phyloP scores from a whole-genome alignment of 257 asterid species.

The Verbena officinalis region DNA sequence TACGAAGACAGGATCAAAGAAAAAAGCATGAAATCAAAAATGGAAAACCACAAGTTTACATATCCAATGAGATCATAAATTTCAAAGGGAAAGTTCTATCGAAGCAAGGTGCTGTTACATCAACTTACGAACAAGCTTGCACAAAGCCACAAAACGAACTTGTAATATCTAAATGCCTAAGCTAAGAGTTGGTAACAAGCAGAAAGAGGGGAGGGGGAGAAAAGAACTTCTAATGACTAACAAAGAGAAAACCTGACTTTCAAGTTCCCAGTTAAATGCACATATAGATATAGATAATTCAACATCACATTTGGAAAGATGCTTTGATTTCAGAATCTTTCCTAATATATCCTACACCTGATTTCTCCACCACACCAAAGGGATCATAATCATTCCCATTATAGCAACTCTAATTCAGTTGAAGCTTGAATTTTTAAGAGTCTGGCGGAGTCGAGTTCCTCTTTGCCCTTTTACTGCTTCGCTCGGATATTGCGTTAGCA shows the following conservation, averaged over 20 bases:
- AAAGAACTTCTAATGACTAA: not conserved
- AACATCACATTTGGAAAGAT: too few relatives aligned
- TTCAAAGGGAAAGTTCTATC: too few relatives aligned
- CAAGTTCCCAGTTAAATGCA: not conserved
- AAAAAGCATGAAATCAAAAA: too few relatives aligned
- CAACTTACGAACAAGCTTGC: not conserved
- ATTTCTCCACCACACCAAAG: not conserved
- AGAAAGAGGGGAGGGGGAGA: not conserved
- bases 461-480: constrained; percentile 44
- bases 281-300: not conserved
- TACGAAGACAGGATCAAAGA: too few relatives aligned
- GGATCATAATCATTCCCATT: not conserved
- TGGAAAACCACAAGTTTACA: too few relatives aligned
- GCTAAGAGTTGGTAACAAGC: not conserved
- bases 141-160: too few relatives aligned
- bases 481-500: constrained; percentile 49
- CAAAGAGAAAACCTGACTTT: not conserved
- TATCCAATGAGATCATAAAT: too few relatives aligned
- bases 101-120: not conserved
- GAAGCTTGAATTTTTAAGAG: constrained; percentile 3
- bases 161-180: not conserved
- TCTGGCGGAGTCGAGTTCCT: constrained; percentile 37
- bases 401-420: not conserved
- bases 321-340: too few relatives aligned
- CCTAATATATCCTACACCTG: not conserved